Percentiles rank a stretch among this genome's conserved stretches.
These are phyloP conservation scores for Calonectria hongkongensis DNA, from an alignment of 2,329 filamentous ascomycete genomes.

Conservation along the genomic window DNA sequence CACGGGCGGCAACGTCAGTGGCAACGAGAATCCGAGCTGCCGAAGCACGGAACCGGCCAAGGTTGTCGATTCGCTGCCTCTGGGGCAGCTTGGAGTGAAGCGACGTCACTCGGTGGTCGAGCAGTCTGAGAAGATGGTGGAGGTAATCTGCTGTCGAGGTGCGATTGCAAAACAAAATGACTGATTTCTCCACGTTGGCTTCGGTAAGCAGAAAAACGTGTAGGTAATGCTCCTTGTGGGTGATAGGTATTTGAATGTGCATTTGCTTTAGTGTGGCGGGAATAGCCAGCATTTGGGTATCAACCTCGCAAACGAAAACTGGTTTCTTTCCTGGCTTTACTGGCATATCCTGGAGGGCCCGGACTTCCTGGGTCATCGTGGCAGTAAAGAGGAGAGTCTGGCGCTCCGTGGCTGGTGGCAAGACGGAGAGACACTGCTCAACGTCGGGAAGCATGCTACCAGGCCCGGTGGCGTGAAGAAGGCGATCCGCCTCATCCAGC, in stretches of 20 bases:
- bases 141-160: slow-evolving; percentile 92
- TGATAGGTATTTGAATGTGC: slow-evolving; percentile 91
- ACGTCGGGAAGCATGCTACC: slow-evolving; percentile 97
- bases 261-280: slow-evolving; percentile 88
- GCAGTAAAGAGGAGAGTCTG: slow-evolving; percentile 98
- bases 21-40: slow-evolving; percentile 94
- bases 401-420: slow-evolving; percentile 86
- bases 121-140: slow-evolving; percentile 88
- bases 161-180: slow-evolving; percentile 96
- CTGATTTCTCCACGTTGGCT: slow-evolving; percentile 82
- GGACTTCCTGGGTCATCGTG: slow-evolving; percentile 94
- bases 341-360: slow-evolving; percentile 87
- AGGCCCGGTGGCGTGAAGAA: slow-evolving; percentile 82
- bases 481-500: slow-evolving; percentile 94
- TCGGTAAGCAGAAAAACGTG: slow-evolving; percentile 91
- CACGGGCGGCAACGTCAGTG: slow-evolving; percentile 94
- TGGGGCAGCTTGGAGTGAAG: slow-evolving; percentile 93
- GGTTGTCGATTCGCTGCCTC: slow-evolving; percentile 88
- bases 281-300: slow-evolving; percentile 84
- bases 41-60: slow-evolving; percentile 91
- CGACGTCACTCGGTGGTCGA: slow-evolving; percentile 92
- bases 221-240: slow-evolving; percentile 95
- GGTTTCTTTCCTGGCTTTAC: slow-evolving; percentile 81
- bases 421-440: slow-evolving; percentile 87
- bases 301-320: slow-evolving; percentile 92